These are phyloP conservation scores for Entomortierella chlamydospora DNA, from an alignment of 192 early-diverging fungal genomes.

Conservation along the genomic window DNA sequence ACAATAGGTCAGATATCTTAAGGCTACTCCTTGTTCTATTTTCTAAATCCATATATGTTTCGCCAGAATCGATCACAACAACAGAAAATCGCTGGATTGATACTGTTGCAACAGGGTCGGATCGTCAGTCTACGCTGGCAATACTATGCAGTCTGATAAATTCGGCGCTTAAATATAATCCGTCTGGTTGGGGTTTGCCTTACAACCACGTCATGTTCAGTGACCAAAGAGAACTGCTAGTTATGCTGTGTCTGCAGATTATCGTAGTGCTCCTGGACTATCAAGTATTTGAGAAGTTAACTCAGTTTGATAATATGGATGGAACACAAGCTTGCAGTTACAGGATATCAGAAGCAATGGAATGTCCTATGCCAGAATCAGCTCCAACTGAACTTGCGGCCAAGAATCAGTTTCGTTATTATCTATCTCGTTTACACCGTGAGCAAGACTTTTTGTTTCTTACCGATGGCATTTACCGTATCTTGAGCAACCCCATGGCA, in stretches of 20 bases:
- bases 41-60: slow-evolving; percentile 84
- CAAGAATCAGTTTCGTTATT: slow-evolving; percentile 78
- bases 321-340: no score
- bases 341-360: not conserved
- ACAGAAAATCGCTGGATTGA: slow-evolving; percentile 70
- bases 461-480: slow-evolving; percentile 79
- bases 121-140: slow-evolving; percentile 78
- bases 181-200: slow-evolving; percentile 87
- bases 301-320: not conserved
- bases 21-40: slow-evolving; percentile 82
- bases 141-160: slow-evolving; percentile 90
- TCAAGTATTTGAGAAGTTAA: slow-evolving; percentile 50
- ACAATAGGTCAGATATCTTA: slow-evolving; percentile 81
- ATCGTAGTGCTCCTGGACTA: slow-evolving; percentile 81
- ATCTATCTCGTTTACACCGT: slow-evolving; percentile 84
- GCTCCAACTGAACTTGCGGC: not conserved
- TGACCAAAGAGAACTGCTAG: slow-evolving; percentile 79
- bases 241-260: slow-evolving; percentile 75
- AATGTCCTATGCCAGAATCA: not conserved
- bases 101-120: slow-evolving; percentile 63
- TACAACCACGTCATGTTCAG: slow-evolving; percentile 87
- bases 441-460: slow-evolving; percentile 87
- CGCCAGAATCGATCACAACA: slow-evolving; percentile 60
- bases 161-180: slow-evolving; percentile 84
- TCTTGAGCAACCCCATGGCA: slow-evolving; percentile 84